Conservation (phyloP, 148 eudicot genomes). For the Rhododendron ferrugineum region DNA sequence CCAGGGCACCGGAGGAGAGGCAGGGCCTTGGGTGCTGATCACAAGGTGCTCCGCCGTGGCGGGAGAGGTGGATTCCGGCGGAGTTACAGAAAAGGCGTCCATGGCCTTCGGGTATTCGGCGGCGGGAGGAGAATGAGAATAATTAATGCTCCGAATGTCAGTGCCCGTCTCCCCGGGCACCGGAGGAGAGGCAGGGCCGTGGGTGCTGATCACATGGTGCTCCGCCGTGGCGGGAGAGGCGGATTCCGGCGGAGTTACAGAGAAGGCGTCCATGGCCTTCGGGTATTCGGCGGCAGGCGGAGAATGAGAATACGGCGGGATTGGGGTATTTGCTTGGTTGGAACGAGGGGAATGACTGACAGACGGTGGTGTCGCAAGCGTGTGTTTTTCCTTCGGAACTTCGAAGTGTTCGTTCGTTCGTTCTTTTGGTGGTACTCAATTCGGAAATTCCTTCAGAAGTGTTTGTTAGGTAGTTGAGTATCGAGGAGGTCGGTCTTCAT, state of each 20-base stretch:
- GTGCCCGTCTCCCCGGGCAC: neutral
- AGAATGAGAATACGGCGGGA: neutral
- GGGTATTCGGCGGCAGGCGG: conserved; percentile 6
- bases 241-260: no score
- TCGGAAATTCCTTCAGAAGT: no score
- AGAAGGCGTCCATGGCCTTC: neutral
- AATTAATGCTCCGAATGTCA: no score
- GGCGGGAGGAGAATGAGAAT: neutral
- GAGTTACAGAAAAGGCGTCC: no score
- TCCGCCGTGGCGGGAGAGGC: neutral
- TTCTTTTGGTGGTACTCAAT: no score
- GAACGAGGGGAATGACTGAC: neutral
- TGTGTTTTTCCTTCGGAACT: neutral
- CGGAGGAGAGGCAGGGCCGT: conserved; percentile 15
- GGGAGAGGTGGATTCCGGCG: no score
- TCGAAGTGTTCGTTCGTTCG: no score
- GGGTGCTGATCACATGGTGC: conserved; percentile 29
- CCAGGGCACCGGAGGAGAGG: neutral
- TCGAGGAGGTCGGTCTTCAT: no score
- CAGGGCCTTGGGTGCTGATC: conserved; percentile 31
- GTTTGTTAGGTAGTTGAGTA: no score
- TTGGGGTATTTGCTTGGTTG: neutral
- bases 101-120: neutral
- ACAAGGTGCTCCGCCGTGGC: conserved; percentile 20
- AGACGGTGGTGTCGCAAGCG: neutral